Percentiles rank a stretch among this genome's conserved stretches.
These are phyloP conservation scores for Verticillium longisporum DNA, from an alignment of 2,329 filamentous ascomycete genomes.

Conservation along the genomic window DNA sequence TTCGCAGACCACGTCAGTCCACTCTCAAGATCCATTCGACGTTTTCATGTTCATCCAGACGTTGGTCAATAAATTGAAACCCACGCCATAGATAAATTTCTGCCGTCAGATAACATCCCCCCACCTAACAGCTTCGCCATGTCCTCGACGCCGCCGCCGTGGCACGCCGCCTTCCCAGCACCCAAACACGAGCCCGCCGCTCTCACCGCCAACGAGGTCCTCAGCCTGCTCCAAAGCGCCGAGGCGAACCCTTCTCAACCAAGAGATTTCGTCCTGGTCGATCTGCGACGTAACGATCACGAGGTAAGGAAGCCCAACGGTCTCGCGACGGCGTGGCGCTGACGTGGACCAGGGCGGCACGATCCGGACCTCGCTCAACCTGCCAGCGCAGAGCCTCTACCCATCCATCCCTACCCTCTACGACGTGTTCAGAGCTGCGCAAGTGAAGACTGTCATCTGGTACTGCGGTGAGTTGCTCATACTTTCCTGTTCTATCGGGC, in stretches of 20 bases:
- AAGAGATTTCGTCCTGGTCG: background rate
- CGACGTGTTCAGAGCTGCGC: constrained; percentile 31
- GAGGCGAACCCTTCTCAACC: background rate
- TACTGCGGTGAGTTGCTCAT: constrained; percentile 34
- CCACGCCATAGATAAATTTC: too few relatives aligned
- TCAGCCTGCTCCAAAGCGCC: background rate
- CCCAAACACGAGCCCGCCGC: background rate
- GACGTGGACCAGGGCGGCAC: constrained; percentile 40
- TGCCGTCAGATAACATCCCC: background rate
- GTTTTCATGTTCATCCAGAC: background rate
- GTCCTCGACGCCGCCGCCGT: background rate
- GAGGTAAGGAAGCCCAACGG: background rate
- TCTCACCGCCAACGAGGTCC: background rate
- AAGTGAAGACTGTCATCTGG: constrained; percentile 33
- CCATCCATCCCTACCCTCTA: constrained; percentile 34
- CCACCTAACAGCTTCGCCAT: background rate
- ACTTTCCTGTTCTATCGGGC: too few relatives aligned
- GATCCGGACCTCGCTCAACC: constrained; percentile 45
- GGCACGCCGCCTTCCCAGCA: background rate
- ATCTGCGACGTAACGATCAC: background rate
- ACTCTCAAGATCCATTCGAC: background rate
- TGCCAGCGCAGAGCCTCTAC: constrained; percentile 40
- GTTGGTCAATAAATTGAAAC: too few relatives aligned
- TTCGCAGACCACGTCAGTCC: background rate
- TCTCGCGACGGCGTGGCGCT: background rate